Evolutionary conservation across 768 basidiomycete genomes (phyloP).

Genomic region (Hygrophoropsis aurantiaca): DNA sequence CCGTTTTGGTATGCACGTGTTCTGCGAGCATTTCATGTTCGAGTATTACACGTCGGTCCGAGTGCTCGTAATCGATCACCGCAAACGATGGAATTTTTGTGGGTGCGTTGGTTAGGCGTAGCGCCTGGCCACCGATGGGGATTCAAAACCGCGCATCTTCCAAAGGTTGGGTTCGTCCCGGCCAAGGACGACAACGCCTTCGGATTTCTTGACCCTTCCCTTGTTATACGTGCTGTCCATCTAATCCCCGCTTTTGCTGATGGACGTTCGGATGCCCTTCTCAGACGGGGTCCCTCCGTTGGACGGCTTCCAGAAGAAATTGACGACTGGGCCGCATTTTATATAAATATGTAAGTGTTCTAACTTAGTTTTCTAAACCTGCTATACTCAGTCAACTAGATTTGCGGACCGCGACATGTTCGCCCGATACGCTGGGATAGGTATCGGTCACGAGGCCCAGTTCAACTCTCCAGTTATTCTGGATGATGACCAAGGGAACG

Average conservation of each 20-base stretch:
- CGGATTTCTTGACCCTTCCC: constrained; percentile 33
- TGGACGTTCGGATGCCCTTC: constrained; percentile 18
- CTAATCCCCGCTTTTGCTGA: constrained; percentile 30
- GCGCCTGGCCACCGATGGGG: constrained; percentile 20
- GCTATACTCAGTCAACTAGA: constrained; percentile 16
- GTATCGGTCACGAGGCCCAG: constrained; percentile 25
- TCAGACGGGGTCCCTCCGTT: background rate
- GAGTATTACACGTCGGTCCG: constrained; percentile 5
- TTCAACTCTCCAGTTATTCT: background rate
- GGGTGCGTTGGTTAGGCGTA: constrained; percentile 39
- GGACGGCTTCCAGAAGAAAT: constrained; percentile 5
- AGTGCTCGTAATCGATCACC: background rate
- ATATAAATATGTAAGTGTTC: constrained; percentile 30
- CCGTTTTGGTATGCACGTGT: constrained; percentile 23
- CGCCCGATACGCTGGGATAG: constrained; percentile 30
- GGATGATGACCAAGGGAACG: background rate
- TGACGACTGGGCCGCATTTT: constrained; percentile 28
- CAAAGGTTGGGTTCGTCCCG: constrained; percentile 30
- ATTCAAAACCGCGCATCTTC: constrained; percentile 16
- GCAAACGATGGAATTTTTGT: constrained; percentile 28
- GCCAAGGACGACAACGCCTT: constrained; percentile 27
- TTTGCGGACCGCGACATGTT: constrained; percentile 43
- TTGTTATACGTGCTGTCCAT: constrained; percentile 27
- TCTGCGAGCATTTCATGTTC: constrained; percentile 19
- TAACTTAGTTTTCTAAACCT: background rate